phyloP scores from a whole-genome alignment of 805 yeast species.

The Saccharomycopsis malanga region DNA sequence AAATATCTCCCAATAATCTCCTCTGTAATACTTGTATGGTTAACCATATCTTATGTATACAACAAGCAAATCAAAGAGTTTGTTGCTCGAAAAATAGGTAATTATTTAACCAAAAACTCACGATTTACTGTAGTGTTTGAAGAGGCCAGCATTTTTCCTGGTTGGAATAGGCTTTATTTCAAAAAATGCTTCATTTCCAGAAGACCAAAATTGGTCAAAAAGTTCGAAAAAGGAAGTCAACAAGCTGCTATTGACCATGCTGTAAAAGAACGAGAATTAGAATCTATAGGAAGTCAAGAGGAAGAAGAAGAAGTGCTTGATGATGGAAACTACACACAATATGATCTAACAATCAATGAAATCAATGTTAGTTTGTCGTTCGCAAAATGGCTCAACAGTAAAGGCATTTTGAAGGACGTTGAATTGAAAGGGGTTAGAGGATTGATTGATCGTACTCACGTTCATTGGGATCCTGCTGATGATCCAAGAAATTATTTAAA shows the following conservation, averaged over 20 bases:
- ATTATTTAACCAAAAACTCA: constrained; percentile 74
- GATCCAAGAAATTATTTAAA: constrained; percentile 78
- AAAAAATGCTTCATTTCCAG: constrained; percentile 79
- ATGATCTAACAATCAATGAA: constrained; percentile 82
- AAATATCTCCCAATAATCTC: neutral
- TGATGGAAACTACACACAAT: constrained; percentile 95
- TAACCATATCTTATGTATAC: constrained; percentile 37
- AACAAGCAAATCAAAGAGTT: constrained; percentile 58
- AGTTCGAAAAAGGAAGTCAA: constrained; percentile 66
- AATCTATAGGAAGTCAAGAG: neutral
- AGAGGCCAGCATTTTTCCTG: constrained; percentile 80
- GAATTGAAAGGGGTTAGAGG: constrained; percentile 86
- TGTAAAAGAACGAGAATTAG: constrained; percentile 15
- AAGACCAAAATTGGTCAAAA: constrained; percentile 53
- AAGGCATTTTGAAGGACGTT: constrained; percentile 75
- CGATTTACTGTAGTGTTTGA: constrained; percentile 83
- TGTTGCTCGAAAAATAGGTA: constrained; percentile 76
- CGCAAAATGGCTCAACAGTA: constrained; percentile 82
- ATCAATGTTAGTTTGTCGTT: constrained; percentile 75
- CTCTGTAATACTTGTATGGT: neutral
- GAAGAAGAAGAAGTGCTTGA: constrained; percentile 33
- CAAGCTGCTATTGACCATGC: constrained; percentile 62
- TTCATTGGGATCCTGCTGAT: constrained; percentile 72
- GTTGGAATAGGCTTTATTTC: constrained; percentile 86
- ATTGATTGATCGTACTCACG: constrained; percentile 84